Conservation (phyloP, 225 moss, liverwort and hornwort genomes). For the Bryoerythrophyllum caledonicum region DNA sequence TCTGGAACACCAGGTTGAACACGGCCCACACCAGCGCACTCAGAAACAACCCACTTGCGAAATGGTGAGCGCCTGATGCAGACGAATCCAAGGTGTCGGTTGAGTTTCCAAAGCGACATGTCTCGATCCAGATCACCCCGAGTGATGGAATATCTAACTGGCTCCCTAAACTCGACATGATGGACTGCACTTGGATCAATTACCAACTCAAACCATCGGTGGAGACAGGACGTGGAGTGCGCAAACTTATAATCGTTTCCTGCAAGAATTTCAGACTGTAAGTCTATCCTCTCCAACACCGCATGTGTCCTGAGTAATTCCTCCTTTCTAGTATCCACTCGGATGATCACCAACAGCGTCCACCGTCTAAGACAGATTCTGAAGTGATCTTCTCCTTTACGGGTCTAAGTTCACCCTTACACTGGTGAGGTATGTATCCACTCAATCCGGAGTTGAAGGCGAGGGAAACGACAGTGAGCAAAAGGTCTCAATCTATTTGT, state of each 20-base stretch:
- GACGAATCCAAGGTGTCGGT: neutral
- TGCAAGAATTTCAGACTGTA: neutral
- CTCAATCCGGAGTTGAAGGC: neutral
- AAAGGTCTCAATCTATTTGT: neutral
- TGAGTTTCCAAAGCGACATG: slow-evolving; percentile 13
- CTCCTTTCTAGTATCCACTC: neutral
- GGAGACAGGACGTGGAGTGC: neutral
- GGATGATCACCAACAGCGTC: neutral
- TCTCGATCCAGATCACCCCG: neutral
- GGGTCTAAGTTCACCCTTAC: too few species aligned
- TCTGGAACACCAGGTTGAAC: slow-evolving; percentile 28
- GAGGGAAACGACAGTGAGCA: neutral
- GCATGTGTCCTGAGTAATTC: neutral
- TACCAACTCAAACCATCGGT: neutral
- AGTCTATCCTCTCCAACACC: neutral
- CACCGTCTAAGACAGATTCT: too few species aligned
- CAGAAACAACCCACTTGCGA: slow-evolving; percentile 12
- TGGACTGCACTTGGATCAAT: neutral
- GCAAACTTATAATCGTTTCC: neutral
- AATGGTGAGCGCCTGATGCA: neutral
- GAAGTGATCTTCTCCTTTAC: too few species aligned
- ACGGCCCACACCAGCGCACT: slow-evolving; percentile 19
- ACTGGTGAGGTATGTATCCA: neutral
- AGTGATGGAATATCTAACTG: slow-evolving; percentile 15
- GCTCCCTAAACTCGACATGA: neutral